phyloP scores from a whole-genome alignment of 345 rosid genomes.

The Excoecaria agallocha region DNA sequence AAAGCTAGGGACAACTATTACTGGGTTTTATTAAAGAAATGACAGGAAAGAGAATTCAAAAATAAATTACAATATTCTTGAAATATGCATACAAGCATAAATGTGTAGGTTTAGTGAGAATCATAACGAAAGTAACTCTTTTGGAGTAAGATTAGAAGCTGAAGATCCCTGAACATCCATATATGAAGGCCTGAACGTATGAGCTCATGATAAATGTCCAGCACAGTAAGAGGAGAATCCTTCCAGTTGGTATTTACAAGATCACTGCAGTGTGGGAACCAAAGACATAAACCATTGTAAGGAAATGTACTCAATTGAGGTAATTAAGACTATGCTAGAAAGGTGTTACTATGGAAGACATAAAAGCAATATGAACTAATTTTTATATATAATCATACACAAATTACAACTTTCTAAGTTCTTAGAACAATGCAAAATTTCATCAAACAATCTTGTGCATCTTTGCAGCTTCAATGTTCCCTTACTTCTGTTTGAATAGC shows the following conservation, averaged over 20 bases:
- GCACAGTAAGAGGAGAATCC: constrained; percentile 64
- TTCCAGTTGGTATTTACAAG: constrained; percentile 52
- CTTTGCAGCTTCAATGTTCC: too few relatives aligned
- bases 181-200: constrained; percentile 70
- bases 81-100: background rate
- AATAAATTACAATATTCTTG: too few relatives aligned
- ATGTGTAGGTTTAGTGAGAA: background rate
- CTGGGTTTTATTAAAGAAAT: too few relatives aligned
- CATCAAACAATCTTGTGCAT: background rate
- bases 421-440: background rate
- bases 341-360: background rate
- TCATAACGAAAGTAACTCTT: background rate
- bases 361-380: background rate
- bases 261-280: constrained; percentile 40
- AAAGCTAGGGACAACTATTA: background rate
- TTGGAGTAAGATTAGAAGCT: background rate
- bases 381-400: background rate
- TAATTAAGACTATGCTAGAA: background rate
- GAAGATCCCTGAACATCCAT: constrained; percentile 85
- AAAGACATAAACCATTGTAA: background rate
- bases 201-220: constrained; percentile 77
- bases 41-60: too few relatives aligned
- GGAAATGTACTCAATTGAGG: background rate
- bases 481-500: too few relatives aligned
- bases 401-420: background rate